These are phyloP conservation scores for Cladophialophora immunda DNA, from an alignment of 2,329 filamentous ascomycete genomes.

Conservation along the genomic window DNA sequence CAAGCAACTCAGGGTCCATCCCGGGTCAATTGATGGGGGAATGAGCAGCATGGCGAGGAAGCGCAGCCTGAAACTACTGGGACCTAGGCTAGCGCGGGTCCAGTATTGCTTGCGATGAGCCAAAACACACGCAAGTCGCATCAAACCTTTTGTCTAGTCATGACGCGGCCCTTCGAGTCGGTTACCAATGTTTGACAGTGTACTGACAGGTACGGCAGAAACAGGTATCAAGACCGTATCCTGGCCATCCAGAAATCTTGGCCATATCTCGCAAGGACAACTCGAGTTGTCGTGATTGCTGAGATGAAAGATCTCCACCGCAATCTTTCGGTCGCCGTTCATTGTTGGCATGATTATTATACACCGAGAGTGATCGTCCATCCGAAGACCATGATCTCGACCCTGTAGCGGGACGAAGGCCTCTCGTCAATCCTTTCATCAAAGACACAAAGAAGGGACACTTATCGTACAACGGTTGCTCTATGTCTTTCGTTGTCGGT, in stretches of 20 bases:
- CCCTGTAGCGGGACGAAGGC: not conserved
- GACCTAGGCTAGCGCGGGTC: not conserved
- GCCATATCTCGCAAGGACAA: not conserved
- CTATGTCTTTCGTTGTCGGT: not conserved
- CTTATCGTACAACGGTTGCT: not conserved
- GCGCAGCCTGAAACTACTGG: constrained; percentile 16
- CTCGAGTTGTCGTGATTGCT: not conserved
- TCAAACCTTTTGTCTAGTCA: not conserved
- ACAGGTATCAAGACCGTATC: not conserved
- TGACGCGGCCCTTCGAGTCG: not conserved
- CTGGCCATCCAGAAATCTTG: not conserved
- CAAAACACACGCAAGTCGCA: not conserved
- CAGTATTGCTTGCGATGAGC: not conserved
- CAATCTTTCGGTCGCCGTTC: constrained; percentile 1
- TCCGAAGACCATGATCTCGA: not conserved
- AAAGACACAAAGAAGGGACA: not conserved
- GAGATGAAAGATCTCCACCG: not conserved
- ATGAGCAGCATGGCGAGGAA: constrained; percentile 19
- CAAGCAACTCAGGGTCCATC: not conserved
- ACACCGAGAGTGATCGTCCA: not conserved
- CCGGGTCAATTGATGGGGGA: not conserved
- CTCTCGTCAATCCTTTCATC: not conserved
- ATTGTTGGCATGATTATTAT: not conserved
- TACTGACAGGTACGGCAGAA: not conserved
- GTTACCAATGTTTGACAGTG: not conserved